Percentiles rank a stretch among this genome's conserved stretches.
Conservation (phyloP, 2,329 filamentous ascomycete genomes). For the Pseudogymnoascus sp. region DNA sequence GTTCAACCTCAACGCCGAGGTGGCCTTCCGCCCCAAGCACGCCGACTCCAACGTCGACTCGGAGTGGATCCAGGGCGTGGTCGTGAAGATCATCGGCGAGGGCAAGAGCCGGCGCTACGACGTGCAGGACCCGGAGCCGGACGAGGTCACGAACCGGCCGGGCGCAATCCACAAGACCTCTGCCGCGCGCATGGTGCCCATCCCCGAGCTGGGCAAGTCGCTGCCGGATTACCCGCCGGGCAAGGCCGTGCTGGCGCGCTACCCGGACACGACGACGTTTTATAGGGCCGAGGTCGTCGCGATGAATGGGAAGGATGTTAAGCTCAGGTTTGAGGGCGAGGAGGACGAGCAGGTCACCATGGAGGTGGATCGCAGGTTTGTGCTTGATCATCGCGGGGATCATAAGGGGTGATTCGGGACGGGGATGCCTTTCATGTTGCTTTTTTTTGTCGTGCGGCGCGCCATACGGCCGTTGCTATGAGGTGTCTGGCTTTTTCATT, state of each 20-base stretch:
- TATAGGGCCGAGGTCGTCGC: slow-evolving; percentile 77
- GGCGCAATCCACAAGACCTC: slow-evolving; percentile 58
- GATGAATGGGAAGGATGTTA: slow-evolving; percentile 49
- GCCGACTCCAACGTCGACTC: slow-evolving; percentile 37
- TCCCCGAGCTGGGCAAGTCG: slow-evolving; percentile 52
- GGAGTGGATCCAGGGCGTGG: slow-evolving; percentile 70
- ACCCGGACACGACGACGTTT: slow-evolving; percentile 78
- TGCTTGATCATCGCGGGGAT: slow-evolving; percentile 58
- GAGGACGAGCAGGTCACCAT: slow-evolving; percentile 66
- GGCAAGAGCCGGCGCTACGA: slow-evolving; percentile 71
- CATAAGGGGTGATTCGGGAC: not conserved
- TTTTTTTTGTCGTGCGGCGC: not conserved
- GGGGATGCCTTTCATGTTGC: not conserved
- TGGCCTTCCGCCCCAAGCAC: slow-evolving; percentile 56
- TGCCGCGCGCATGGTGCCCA: slow-evolving; percentile 68
- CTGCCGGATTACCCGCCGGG: slow-evolving; percentile 55
- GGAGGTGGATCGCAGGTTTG: slow-evolving; percentile 66
- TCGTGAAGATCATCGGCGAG: slow-evolving; percentile 66
- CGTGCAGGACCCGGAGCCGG: slow-evolving; percentile 71
- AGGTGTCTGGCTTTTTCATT: not conserved
- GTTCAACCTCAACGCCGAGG: slow-evolving; percentile 54
- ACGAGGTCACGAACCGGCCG: slow-evolving; percentile 57
- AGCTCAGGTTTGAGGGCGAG: slow-evolving; percentile 71
- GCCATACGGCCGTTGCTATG: not conserved
- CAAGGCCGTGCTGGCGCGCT: slow-evolving; percentile 67